Evolutionary conservation across 257 asterid species (phyloP).

Genomic region (Ligustrum vulgare): DNA sequence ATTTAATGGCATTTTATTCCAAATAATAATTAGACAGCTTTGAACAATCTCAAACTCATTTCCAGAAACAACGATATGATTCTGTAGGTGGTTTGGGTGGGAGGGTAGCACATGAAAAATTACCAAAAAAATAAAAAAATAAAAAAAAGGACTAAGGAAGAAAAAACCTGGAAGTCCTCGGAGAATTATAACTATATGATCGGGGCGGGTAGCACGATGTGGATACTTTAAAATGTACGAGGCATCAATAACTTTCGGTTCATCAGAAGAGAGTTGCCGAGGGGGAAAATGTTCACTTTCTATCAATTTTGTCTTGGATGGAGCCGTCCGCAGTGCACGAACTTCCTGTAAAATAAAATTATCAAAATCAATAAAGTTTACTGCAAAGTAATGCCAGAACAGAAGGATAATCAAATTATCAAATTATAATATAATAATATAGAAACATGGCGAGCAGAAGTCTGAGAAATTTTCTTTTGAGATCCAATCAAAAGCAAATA

Average conservation of each 20-base stretch:
- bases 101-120: background rate
- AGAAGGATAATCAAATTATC: background rate
- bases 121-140: background rate
- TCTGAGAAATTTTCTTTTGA: background rate
- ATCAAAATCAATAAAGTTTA: slow-evolving; percentile 13
- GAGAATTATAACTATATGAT: slow-evolving; percentile 78
- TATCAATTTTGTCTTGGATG: slow-evolving; percentile 43
- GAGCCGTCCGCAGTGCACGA: slow-evolving; percentile 38
- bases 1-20: background rate
- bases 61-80: background rate
- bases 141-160: background rate
- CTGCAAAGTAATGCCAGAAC: background rate
- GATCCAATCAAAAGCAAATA: slow-evolving; percentile 2
- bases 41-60: background rate
- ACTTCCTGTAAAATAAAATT: slow-evolving; percentile 43
- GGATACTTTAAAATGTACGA: slow-evolving; percentile 82
- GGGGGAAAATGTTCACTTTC: slow-evolving; percentile 44
- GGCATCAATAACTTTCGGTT: slow-evolving; percentile 69
- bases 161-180: slow-evolving; percentile 94
- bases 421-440: too few relatives aligned
- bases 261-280: slow-evolving; percentile 42
- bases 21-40: background rate
- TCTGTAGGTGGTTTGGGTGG: too few relatives aligned
- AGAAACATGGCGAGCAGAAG: slow-evolving; percentile 1
- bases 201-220: slow-evolving; percentile 81